A percentile compares a stretch with the other conserved stretches of the same genome.
These are phyloP conservation scores for Hyphodiscus hymeniophilus DNA, from an alignment of 495 filamentous ascomycete species.

Conservation along the genomic window DNA sequence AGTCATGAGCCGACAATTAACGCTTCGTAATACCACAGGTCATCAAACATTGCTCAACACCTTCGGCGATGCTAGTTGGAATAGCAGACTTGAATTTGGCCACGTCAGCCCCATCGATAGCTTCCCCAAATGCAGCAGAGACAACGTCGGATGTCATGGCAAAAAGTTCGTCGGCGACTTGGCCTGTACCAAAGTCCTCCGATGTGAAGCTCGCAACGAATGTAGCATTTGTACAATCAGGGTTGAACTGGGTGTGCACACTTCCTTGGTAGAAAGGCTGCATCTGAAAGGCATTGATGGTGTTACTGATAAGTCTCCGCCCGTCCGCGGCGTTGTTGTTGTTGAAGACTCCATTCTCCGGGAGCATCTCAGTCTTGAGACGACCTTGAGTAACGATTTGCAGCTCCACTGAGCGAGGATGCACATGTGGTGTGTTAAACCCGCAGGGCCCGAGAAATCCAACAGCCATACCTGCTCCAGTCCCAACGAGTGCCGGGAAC, in stretches of 20 bases:
- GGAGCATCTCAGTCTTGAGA: slow-evolving; percentile 31
- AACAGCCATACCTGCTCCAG: slow-evolving; percentile 31
- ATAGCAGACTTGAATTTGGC: slow-evolving; percentile 28
- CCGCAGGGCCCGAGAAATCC: slow-evolving; percentile 33
- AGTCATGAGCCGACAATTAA: neutral
- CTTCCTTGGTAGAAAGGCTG: slow-evolving; percentile 35
- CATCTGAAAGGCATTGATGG: slow-evolving; percentile 28
- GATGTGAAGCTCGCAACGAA: slow-evolving; percentile 34
- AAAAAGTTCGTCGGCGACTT: slow-evolving; percentile 25
- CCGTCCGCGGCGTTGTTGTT: slow-evolving; percentile 6
- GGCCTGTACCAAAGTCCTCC: slow-evolving; percentile 33
- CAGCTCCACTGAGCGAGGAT: slow-evolving; percentile 39
- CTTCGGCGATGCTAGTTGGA: slow-evolving; percentile 24
- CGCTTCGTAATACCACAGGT: slow-evolving; percentile 3
- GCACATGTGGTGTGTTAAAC: slow-evolving; percentile 41
- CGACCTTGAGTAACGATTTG: slow-evolving; percentile 29
- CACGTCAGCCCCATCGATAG: slow-evolving; percentile 27
- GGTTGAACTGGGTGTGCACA: slow-evolving; percentile 42
- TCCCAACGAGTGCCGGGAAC: slow-evolving; percentile 36
- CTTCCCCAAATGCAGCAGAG: slow-evolving; percentile 24
- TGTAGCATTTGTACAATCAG: slow-evolving; percentile 29
- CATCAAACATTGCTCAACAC: slow-evolving; percentile 19
- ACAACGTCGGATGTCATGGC: slow-evolving; percentile 29
- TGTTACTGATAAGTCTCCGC: slow-evolving; percentile 24
- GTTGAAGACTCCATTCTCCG: slow-evolving; percentile 32